Percentiles rank a stretch among this genome's conserved stretches.
Conservation (phyloP, 805 yeast genomes). For the Hanseniaspora thailandica region DNA sequence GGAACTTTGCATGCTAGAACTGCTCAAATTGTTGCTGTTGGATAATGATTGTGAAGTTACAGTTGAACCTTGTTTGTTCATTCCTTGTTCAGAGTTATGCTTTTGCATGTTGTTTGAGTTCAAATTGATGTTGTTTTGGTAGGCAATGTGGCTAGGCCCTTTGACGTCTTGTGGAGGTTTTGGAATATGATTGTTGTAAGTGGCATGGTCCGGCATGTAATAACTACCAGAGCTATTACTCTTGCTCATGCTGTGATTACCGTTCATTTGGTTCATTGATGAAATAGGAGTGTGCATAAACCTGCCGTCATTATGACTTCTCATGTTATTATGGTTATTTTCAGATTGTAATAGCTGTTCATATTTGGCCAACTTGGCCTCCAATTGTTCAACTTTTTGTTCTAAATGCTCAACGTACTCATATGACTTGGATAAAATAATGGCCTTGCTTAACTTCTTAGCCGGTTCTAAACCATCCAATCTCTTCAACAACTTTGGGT, state of each 20-base stretch:
- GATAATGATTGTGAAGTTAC: constrained; percentile 1
- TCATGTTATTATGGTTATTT: constrained; percentile 2
- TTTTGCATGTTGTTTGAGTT: neutral
- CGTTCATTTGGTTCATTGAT: neutral
- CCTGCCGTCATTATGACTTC: constrained; percentile 15
- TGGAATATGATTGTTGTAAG: neutral
- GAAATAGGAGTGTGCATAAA: neutral
- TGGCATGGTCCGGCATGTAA: neutral
- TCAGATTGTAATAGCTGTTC: constrained; percentile 28
- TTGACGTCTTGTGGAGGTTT: neutral
- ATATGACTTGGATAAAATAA: constrained; percentile 61
- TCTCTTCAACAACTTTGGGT: constrained; percentile 42
- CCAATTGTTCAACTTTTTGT: constrained; percentile 41
- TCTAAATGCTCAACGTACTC: constrained; percentile 70
- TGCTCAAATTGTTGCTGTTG: constrained; percentile 6
- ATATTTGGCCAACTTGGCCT: constrained; percentile 26
- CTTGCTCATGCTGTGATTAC: neutral
- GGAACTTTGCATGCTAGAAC: neutral
- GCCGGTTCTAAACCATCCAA: constrained; percentile 71
- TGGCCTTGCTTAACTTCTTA: constrained; percentile 63
- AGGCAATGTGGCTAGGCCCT: neutral
- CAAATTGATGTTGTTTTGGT: neutral
- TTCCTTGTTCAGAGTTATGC: neutral
- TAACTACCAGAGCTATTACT: constrained; percentile 5
- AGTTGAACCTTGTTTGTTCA: neutral